These are phyloP conservation scores for Echites panduratus DNA, from an alignment of 257 asterid species.

Conservation along the genomic window DNA sequence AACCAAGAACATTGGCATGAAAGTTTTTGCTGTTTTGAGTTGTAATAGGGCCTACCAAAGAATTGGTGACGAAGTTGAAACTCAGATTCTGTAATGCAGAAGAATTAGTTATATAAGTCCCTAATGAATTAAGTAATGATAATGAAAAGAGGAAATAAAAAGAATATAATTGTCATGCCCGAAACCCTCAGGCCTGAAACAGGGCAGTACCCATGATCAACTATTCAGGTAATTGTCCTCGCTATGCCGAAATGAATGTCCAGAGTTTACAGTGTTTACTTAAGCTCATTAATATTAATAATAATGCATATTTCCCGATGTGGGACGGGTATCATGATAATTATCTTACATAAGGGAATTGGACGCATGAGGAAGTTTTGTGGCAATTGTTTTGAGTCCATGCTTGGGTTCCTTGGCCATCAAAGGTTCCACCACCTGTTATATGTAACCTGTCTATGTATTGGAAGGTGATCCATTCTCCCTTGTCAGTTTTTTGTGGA, in stretches of 20 bases:
- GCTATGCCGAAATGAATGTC: no score
- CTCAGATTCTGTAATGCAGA: neutral
- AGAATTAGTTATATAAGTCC: no score
- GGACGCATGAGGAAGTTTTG: neutral
- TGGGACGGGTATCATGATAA: no score
- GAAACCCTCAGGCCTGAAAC: no score
- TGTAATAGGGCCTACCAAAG: neutral
- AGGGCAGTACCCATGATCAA: no score
- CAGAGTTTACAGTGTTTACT: no score
- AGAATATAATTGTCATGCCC: no score
- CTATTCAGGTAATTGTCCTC: no score
- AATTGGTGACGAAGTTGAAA: conserved; percentile 1
- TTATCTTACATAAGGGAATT: conserved; percentile 3
- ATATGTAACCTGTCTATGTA: neutral
- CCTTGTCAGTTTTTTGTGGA: neutral
- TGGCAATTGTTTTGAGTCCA: neutral
- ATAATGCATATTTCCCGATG: no score
- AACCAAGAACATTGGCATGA: neutral
- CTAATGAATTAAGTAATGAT: no score
- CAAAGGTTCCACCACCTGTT: neutral
- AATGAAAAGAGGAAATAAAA: no score
- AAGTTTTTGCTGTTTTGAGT: neutral
- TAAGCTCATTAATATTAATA: no score
- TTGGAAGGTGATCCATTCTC: neutral
- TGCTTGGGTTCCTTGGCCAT: conserved; percentile 1